phyloP scores from a whole-genome alignment of 805 yeast species.

The Babjeviella inositovora region DNA sequence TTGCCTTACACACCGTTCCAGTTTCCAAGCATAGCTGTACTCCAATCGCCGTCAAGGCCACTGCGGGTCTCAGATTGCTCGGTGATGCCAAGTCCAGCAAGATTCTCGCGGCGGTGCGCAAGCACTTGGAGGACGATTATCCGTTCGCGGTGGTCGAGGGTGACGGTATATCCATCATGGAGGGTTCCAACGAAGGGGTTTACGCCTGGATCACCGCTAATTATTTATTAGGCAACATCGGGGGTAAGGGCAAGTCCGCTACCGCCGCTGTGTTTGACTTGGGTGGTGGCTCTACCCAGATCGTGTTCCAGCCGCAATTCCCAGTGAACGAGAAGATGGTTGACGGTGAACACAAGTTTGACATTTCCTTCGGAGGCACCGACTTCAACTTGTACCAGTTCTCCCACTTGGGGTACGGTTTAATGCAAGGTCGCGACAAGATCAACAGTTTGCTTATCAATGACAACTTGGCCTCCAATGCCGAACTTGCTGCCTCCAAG shows the following conservation, averaged over 20 bases:
- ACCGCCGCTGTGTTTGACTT: constrained; percentile 96
- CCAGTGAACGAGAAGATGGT: constrained; percentile 40
- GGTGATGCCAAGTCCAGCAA: constrained; percentile 61
- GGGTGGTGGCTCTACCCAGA: constrained; percentile 98
- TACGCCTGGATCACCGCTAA: constrained; percentile 98
- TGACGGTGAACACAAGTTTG: constrained; percentile 82
- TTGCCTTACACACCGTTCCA: constrained; percentile 72
- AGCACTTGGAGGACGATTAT: constrained; percentile 59
- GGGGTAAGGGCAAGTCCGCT: constrained; percentile 48
- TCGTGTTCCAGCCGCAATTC: constrained; percentile 91
- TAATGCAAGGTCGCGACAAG: constrained; percentile 85
- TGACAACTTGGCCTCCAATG: constrained; percentile 19
- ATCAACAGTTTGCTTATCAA: constrained; percentile 53
- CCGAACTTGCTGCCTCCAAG: constrained; percentile 9
- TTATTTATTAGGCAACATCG: constrained; percentile 86
- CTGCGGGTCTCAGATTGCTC: constrained; percentile 85
- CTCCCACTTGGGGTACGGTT: constrained; percentile 91
- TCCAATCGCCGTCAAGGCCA: constrained; percentile 93
- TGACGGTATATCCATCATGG: constrained; percentile 86
- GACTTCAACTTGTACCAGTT: constrained; percentile 77
- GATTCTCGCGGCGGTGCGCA: constrained; percentile 63
- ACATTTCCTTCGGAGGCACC: constrained; percentile 66
- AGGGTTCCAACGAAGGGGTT: constrained; percentile 94
- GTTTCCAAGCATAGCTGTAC: constrained; percentile 59
- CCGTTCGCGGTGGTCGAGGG: constrained; percentile 87